Evolutionary conservation across 2,329 filamentous ascomycete genomes (phyloP), one percentile per base, ranked within the genome.

Genomic region (Thielaviopsis euricoi): DNA sequence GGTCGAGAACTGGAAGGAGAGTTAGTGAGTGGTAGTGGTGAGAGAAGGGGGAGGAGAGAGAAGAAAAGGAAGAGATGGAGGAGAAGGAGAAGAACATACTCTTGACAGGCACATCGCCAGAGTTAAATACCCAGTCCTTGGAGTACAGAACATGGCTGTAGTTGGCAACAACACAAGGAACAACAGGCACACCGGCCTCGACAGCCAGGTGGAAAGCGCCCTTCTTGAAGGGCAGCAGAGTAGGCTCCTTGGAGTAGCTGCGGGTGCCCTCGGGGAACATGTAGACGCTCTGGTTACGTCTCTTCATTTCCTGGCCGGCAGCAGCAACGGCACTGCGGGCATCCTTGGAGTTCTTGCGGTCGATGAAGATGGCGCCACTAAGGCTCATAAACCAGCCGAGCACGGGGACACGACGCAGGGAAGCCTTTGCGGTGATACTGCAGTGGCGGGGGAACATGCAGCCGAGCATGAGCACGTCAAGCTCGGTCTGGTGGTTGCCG

Each of bases 191-290:
- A 63, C 89, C 86, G 1, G 91, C 91, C 75, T 97, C 87, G 21
- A 98, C 81, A 52, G 93, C 93, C 37, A 98, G 78, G 70, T 98
- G 91, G 72, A 98, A 98, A 52, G 91, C 93, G 60, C 93, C 93
- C 76, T 98, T 98, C 74, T 98, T 98, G 78, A 97, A 98, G n/a
- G 89, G 87, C 57, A 97, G 75, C 65, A 98, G 73, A 60, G 78
- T 80, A 1, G 93, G 87, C 57, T 90, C 83, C 65, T 85, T 81
- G 59, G 86, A 79, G 73, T 97, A 95, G 69, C 87, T 94, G 64
- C 93, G 81, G 1, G 93, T 98, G 55, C 93, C 93, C 73, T 98
- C 93, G 60, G 87, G 86, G 71, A 91, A 91, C 73, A 91, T 89
- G 74, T 83, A 91, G 64, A 91, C 87, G 70, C 79, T 87, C 74